Evolutionary conservation across 140 eudicot genomes (phyloP), one percentile per base, ranked within the genome.

Genomic region (Oenanthe javanica): DNA sequence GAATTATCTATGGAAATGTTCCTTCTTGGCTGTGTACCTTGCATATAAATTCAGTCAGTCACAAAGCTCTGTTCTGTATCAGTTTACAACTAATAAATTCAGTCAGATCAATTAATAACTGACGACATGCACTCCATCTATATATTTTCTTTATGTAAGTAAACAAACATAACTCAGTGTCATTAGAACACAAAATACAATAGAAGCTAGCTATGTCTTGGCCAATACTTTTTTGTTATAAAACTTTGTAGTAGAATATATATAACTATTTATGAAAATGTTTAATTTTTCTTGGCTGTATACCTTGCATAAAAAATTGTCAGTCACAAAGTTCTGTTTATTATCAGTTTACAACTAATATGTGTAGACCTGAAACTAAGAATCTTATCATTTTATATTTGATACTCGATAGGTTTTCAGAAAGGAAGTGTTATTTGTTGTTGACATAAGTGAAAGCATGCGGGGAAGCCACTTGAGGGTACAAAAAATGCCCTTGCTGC

Each of bases 381-480:
- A 47, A 23, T 47, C 8, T 49, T n/a, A n/a, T 48, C 40, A 9
- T 73, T 63, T 64, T 47, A 27, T 16, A 27, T 16, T 46, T 49
- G 18, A 15, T 77, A 14, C 75, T 84, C 78, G 78, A 80, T 74
- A 95, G 99, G 89, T 86, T 78, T 92, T 90, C 82, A 89, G 87
- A 81, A 90, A 85, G 81, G 91, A 91, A 76, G 88, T 91, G 71
- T 76, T 92, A 36, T 92, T 85, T 84, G 87, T 87, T 43, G 93
- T 95, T 87, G 99, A 95, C 81, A 86, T 85, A 74, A 95, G 99
- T 85, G 92, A 89, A 77, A 95, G 99, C 89, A 95, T 92, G 99
- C 82, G 72, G 76, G 99, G 89, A 91, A 88, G 82, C 89, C 89
- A 48, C 86, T 92, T 84, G 97, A 92, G 77, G 87, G 85, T 84